Base-by-base conservation (phyloP, 768 basidiomycete species). In the Panaeolus papilionaceus region DNA sequence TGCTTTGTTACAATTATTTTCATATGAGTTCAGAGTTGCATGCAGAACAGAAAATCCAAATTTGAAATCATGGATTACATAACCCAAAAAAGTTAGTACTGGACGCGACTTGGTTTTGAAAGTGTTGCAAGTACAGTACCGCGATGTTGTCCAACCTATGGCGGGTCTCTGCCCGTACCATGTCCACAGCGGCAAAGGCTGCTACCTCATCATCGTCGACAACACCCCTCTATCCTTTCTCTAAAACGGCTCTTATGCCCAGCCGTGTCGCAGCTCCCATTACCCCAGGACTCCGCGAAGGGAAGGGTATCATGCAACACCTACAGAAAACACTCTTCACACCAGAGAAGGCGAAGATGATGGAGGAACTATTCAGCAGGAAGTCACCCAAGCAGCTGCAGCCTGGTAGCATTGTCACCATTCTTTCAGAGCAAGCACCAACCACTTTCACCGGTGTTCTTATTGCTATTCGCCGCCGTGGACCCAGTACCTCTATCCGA, bases 381-480 rank as follows among this genome's bases (percentile, higher is more conserved):
- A 83, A 86, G 45, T 91, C 92, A 63, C 86, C 88, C 0, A 81
- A 86, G 47, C 86, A 92, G 70, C 81, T 97, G 44, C 82, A 82
- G 14, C 91, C 94, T 20, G 97, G 97, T 1, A 94, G 94, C n/a
- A 90, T 98, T 70, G 77, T 99, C 69, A 90, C 89, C 37, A 90
- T 96, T 71, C 86, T 86, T 54, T 88, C 90, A 44, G 87, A 89
- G 66, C 88, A 95, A 67, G 89, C 94, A 6, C 92, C 93, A 9
- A 92, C 89, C 16, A 80, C 85, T 12, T 99, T 98, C 79, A 93
- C 95, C 6, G 97, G 97, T 40, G 92, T 98, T 54, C 83, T 99
- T 66, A 85, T 98, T 72, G 87, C 89, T 38, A 86, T 96, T 71
- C 88, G 94, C 63, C 86, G 94, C 72, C 87, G 92, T 44, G 96